phyloP scores from a whole-genome alignment of 2,329 filamentous ascomycete genomes.

The Fusarium verticillioides region DNA sequence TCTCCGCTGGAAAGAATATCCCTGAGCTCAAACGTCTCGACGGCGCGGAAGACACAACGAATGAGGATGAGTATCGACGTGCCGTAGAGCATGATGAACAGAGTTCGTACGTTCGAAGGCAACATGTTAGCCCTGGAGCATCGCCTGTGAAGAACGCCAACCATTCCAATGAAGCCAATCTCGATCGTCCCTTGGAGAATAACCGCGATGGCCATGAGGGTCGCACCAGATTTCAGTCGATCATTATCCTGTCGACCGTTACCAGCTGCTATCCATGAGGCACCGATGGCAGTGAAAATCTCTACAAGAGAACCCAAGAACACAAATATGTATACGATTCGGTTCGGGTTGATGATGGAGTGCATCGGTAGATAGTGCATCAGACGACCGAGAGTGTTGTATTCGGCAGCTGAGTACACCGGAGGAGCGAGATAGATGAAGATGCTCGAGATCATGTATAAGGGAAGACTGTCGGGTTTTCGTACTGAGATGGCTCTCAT shows the following conservation, averaged over 20 bases:
- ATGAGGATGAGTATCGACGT: conserved; percentile 41
- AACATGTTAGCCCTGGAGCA: conserved; percentile 36
- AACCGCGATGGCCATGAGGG: conserved; percentile 63
- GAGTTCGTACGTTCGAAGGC: conserved; percentile 35
- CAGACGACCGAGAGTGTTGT: conserved; percentile 42
- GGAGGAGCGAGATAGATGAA: conserved; percentile 42
- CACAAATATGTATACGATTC: conserved; percentile 44
- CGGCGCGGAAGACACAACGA: conserved; percentile 41
- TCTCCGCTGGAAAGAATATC: conserved; percentile 17
- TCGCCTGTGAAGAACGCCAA: conserved; percentile 32
- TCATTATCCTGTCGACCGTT: conserved; percentile 60
- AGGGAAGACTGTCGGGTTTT: conserved; percentile 31
- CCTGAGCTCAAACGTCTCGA: conserved; percentile 40
- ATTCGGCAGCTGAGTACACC: conserved; percentile 42
- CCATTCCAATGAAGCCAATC: conserved; percentile 38
- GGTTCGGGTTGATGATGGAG: conserved; percentile 41
- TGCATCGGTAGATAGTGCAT: conserved; percentile 46
- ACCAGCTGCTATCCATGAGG: conserved; percentile 41
- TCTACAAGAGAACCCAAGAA: conserved; percentile 41
- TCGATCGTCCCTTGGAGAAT: conserved; percentile 47
- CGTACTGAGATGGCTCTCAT: conserved; percentile 35
- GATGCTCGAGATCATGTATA: conserved; percentile 43
- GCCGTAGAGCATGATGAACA: conserved; percentile 44
- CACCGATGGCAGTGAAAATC: conserved; percentile 37
- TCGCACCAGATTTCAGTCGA: conserved; percentile 65